Base-by-base conservation (phyloP, 305 asterid species). In the Fraxinus velutina region DNA sequence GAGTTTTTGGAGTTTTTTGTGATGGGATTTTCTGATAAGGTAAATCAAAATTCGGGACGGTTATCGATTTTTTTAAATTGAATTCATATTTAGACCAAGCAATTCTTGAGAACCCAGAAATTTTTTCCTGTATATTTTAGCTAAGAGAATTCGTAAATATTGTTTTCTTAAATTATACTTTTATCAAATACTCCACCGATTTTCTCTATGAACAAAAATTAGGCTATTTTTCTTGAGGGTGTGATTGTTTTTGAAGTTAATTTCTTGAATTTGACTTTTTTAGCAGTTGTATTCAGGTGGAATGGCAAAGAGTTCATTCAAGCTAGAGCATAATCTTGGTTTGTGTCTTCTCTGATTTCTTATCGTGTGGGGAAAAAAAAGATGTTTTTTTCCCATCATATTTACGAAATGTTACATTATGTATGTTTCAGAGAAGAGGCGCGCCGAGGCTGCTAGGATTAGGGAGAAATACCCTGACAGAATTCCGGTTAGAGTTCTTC, bases 391-490 rank as follows among this genome's bases (percentile, higher is more conserved):
- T 4, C 27, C 0, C 0, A 5, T 57, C 30, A 6, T 19, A 22
- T 24, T 30, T 24, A 0, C 1, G 6, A 7, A 57, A 64, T 64
- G 15, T 64, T 64, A 7, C n/a, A 64, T 24, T 24, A 9, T 64
- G 4, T 9, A 24, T 2, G 6, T 57, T 22, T 34, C 76, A 86
- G 87, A 83, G 78, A 86, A 80, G 82, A 84, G 89, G 71, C 87
- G 75, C 6, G 87, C 85, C 12, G 89, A 86, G 78, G 85, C 87
- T 84, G 30, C 87, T 62, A 83, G 87, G 71, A 86, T 86, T 29
- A 86, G 87, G 78, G 87, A 79, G 80, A 86, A 86, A 42, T 86
- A 86, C 60, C 77, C 86, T 2, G 89, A 86, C 55, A 82, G 89
- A 37, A 82, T 86, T 79, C 87, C 87, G 4, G 89, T 86, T 76